Base-by-base conservation (phyloP, 1,139 yeast genomes). In the Pichia sp. region DNA sequence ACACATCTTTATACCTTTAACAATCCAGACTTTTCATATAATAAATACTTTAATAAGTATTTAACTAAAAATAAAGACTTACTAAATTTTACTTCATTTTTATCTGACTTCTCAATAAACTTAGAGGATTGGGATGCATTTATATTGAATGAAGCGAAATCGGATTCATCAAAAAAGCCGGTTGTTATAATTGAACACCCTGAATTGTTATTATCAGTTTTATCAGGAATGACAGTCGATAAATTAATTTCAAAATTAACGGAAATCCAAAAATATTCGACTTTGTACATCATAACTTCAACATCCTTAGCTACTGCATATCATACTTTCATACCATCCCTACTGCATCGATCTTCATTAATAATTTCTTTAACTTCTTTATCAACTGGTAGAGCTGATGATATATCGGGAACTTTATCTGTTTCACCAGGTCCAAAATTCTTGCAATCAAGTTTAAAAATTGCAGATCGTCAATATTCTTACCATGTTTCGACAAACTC, bases 331-430 rank as follows among this genome's bases (percentile, higher is more conserved):
- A 59, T 77, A 39, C 70, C 73, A 3, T 80, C 79, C 54, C 57
- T 83, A 18, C 65, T 77, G 27, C 80, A 81, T 60, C 72, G 77
- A 55, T 70, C 87, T 0, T 71, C 74, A 14, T 52, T 82, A 42
- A 73, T 79, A 44, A 61, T 87, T 14, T 73, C 77, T 31, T 65
- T 87, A 45, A 77, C 79, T 57, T 90, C 95, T 0, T 69, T 88
- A 56, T 74, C 79, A 6, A 88, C 96, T 0, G 96, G 96, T 0
- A 74, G 90, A 61, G 96, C 96, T 0, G 80, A 78, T 48, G 96
- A 88, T 65, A 80, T 88, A 2, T 84, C 96, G 0, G 96, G 96
- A 0, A 76, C 82, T 5, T 61, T 88, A 48, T 73, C 79, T 0
- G 73, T 88, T 0, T 51, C 56, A 1, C 19, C 38, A 7, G 56